A percentile compares a stretch with the other conserved stretches of the same genome.
phyloP scores from a whole-genome alignment of 176 grass and related monocot species.

The Panicum miliaceum region DNA sequence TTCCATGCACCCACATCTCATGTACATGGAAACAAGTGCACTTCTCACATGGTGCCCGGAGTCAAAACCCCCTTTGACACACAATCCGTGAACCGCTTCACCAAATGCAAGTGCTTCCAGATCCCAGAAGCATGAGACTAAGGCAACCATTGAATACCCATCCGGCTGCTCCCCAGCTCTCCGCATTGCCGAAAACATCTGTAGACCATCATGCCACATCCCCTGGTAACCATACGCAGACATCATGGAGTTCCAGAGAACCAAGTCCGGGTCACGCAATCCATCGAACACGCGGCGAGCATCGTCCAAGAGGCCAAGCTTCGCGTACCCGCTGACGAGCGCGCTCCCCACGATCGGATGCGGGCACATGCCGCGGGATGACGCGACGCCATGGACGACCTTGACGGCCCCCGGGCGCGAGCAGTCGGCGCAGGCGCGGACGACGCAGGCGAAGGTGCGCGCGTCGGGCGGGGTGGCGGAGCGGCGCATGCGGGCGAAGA shows the following conservation, averaged over 20 bases:
- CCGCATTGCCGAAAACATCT: slow-evolving; percentile 51
- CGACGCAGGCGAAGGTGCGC: slow-evolving; percentile 67
- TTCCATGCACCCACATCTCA: slow-evolving; percentile 48
- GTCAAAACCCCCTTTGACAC: slow-evolving; percentile 63
- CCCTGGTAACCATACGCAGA: slow-evolving; percentile 57
- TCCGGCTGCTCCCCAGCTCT: slow-evolving; percentile 44
- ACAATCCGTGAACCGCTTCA: slow-evolving; percentile 55
- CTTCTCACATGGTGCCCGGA: slow-evolving; percentile 62
- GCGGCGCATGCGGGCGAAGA: slow-evolving; percentile 56
- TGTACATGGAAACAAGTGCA: slow-evolving; percentile 65
- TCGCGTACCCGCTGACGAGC: slow-evolving; percentile 51
- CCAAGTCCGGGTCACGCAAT: slow-evolving; percentile 49
- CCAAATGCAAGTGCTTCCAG: slow-evolving; percentile 39
- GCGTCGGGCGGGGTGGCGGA: slow-evolving; percentile 48
- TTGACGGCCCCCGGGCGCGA: slow-evolving; percentile 27
- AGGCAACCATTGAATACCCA: slow-evolving; percentile 64
- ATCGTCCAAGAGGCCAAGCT: slow-evolving; percentile 43
- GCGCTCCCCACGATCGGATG: slow-evolving; percentile 50
- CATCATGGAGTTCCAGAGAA: slow-evolving; percentile 72
- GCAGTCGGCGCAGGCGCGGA: slow-evolving; percentile 65
- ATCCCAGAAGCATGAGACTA: slow-evolving; percentile 60
- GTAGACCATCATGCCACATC: slow-evolving; percentile 58
- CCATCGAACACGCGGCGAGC: slow-evolving; percentile 51
- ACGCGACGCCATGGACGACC: slow-evolving; percentile 28
- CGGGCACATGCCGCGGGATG: slow-evolving; percentile 26